Conservation (phyloP, 495 filamentous ascomycete species). For the Neurospora sp. region DNA sequence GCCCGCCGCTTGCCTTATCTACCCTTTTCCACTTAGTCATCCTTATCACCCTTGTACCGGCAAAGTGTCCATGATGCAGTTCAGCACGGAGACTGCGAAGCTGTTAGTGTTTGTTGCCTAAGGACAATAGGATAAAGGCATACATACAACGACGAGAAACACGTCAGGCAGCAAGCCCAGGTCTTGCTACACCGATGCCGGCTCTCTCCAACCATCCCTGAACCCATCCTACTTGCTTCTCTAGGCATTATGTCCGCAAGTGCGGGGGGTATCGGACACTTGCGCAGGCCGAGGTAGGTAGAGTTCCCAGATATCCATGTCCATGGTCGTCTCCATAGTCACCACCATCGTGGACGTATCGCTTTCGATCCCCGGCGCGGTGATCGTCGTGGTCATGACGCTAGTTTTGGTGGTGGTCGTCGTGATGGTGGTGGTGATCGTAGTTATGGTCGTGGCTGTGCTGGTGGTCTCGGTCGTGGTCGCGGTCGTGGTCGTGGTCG, state of each 20-base stretch:
- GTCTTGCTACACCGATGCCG: background rate
- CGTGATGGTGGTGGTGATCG: background rate
- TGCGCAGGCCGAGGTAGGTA: too few species aligned
- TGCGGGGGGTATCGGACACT: too few species aligned
- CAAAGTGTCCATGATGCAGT: background rate
- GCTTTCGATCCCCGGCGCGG: background rate
- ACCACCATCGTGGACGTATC: too few species aligned
- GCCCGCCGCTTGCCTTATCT: background rate
- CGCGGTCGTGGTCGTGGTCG: background rate
- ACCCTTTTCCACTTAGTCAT: too few species aligned
- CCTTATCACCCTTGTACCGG: background rate
- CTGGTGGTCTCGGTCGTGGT: background rate
- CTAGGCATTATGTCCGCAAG: background rate
- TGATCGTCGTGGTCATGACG: background rate
- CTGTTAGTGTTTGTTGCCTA: background rate
- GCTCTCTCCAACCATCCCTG: background rate
- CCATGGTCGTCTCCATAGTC: too few species aligned
- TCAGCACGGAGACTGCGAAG: background rate
- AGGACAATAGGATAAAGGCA: too few species aligned
- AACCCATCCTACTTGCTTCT: background rate
- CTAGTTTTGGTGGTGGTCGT: background rate
- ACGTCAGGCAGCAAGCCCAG: background rate
- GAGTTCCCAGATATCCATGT: too few species aligned
- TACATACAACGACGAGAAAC: background rate
- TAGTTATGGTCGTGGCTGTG: background rate